These are phyloP conservation scores for Talinum fruticosum DNA, from an alignment of 148 eudicot genomes.

Conservation along the genomic window DNA sequence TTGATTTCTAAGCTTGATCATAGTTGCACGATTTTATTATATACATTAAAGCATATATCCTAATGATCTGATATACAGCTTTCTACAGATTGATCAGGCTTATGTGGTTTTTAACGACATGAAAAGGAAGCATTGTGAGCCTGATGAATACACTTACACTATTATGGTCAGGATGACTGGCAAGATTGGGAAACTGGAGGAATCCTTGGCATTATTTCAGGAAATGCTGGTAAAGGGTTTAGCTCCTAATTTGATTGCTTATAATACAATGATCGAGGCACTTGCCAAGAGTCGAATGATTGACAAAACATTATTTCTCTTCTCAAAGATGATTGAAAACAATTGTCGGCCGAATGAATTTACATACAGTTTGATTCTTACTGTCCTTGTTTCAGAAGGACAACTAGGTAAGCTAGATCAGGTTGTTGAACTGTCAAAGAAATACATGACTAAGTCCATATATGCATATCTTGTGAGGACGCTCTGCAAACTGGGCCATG, in stretches of 20 bases:
- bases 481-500: slow-evolving; percentile 80
- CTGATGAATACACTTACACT: slow-evolving; percentile 88
- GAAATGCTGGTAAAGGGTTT: slow-evolving; percentile 76
- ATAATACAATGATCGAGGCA: slow-evolving; percentile 77
- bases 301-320: slow-evolving; percentile 62
- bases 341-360: slow-evolving; percentile 85
- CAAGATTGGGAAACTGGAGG: slow-evolving; percentile 58
- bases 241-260: slow-evolving; percentile 65
- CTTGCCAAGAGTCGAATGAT: slow-evolving; percentile 64
- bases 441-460: slow-evolving; percentile 73
- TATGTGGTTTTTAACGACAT: slow-evolving; percentile 69
- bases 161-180: slow-evolving; percentile 84
- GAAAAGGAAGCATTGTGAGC: slow-evolving; percentile 69
- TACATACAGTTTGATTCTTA: slow-evolving; percentile 69
- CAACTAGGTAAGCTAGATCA: slow-evolving; percentile 75
- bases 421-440: slow-evolving; percentile 62
- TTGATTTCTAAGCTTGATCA: neutral
- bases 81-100: slow-evolving; percentile 73
- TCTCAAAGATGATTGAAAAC: slow-evolving; percentile 77
- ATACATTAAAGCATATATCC: slow-evolving; percentile 10
- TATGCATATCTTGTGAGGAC: slow-evolving; percentile 86
- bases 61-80: slow-evolving; percentile 66
- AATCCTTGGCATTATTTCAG: slow-evolving; percentile 59
- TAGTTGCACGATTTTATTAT: neutral
- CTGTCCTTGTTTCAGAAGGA: slow-evolving; percentile 69